Evolutionary conservation across 2,329 filamentous ascomycete species (phyloP).

Genomic region (Exophiala calicioides): DNA sequence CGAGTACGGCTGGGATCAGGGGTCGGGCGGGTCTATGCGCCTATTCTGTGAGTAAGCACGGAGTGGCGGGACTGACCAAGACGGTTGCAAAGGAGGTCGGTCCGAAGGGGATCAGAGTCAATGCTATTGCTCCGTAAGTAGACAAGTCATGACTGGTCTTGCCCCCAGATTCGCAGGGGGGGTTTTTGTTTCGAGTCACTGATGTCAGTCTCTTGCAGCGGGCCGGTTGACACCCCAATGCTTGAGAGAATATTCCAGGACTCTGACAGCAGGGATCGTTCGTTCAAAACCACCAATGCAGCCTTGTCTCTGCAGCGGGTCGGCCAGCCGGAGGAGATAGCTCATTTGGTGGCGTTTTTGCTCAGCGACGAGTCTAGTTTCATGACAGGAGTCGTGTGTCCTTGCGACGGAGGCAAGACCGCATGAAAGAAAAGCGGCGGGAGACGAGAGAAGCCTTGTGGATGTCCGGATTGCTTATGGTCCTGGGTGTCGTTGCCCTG

Average conservation of each 20-base stretch:
- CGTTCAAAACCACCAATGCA: not conserved
- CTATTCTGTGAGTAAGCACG: constrained; percentile 47
- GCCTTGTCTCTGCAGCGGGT: constrained; percentile 6
- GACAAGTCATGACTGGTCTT: not conserved
- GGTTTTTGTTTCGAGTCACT: not conserved
- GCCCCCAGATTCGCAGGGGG: not conserved
- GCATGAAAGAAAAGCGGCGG: too few species aligned
- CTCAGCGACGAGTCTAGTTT: constrained; percentile 49
- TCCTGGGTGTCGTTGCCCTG: too few species aligned
- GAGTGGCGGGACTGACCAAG: constrained; percentile 47
- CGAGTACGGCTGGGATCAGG: constrained; percentile 40
- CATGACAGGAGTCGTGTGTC: constrained; percentile 48
- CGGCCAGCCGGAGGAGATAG: constrained; percentile 34
- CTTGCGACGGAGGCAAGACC: constrained; percentile 48
- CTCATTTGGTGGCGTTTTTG: constrained; percentile 51
- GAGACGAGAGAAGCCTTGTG: too few species aligned
- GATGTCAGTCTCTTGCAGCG: not conserved
- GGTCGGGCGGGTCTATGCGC: constrained; percentile 41
- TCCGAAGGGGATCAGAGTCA: constrained; percentile 38
- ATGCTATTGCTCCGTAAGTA: constrained; percentile 35
- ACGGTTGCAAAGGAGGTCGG: constrained; percentile 38
- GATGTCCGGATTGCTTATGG: too few species aligned
- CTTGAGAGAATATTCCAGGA: not conserved
- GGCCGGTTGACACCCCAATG: constrained; percentile 8
- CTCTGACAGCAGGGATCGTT: not conserved